Conservation (phyloP, 176 grass and related monocot genomes). For the Chloris gayana region DNA sequence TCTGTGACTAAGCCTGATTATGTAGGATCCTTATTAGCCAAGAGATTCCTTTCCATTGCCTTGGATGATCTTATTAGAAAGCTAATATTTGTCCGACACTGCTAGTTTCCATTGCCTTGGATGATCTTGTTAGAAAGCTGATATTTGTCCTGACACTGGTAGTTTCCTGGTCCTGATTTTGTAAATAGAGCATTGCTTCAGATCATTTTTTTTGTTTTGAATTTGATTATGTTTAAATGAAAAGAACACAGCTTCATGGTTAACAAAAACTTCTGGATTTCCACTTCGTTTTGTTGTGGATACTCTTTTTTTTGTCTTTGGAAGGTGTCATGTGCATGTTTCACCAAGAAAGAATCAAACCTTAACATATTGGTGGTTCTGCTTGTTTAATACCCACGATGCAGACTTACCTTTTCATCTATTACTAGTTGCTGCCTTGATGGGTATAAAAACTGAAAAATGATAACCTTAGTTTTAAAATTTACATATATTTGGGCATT, state of each 20-base stretch:
- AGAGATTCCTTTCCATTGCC: no score
- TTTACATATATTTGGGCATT: slow-evolving; percentile 21
- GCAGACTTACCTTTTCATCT: neutral
- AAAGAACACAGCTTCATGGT: neutral
- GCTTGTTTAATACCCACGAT: neutral
- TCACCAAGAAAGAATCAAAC: neutral
- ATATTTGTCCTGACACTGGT: no score
- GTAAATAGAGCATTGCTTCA: neutral
- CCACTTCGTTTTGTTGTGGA: neutral
- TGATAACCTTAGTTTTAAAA: slow-evolving; percentile 9
- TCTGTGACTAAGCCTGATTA: no score
- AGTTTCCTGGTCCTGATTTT: neutral
- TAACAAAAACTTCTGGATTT: neutral
- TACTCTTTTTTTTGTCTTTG: neutral
- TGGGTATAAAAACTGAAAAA: neutral
- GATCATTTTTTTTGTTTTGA: neutral
- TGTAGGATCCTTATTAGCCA: no score
- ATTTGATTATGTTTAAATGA: slow-evolving; percentile 4
- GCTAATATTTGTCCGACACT: no score
- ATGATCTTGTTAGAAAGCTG: slow-evolving; percentile 1
- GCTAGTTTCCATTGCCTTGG: no score
- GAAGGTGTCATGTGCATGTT: neutral
- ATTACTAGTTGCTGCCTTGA: neutral
- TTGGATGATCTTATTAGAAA: no score
- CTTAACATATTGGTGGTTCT: neutral